These are phyloP conservation scores for Verticillium klebahnii DNA, from an alignment of 2,329 filamentous ascomycete species.

Conservation along the genomic window DNA sequence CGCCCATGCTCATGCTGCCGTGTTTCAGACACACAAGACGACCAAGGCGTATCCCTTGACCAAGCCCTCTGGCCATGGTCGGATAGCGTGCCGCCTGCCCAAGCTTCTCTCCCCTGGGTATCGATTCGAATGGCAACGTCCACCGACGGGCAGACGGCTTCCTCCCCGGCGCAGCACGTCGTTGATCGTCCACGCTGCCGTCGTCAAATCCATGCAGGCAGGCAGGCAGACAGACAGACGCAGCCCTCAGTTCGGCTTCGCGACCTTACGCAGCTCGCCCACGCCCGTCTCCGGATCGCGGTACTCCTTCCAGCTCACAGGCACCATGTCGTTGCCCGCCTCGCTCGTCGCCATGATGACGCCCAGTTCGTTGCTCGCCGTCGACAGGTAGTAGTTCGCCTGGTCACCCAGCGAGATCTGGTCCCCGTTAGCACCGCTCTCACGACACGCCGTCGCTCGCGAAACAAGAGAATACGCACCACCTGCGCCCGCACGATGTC, in stretches of 20 bases:
- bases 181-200: neutral
- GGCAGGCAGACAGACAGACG: neutral
- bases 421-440: constrained; percentile 7
- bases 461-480: constrained; percentile 40
- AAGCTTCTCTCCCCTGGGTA: neutral
- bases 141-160: neutral
- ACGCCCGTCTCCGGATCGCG: constrained; percentile 73
- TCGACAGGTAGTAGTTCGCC: constrained; percentile 91
- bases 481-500: constrained; percentile 87
- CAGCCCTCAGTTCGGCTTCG: constrained; percentile 71
- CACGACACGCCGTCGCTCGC: neutral
- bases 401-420: constrained; percentile 89
- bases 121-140: neutral
- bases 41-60: neutral
- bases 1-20: neutral
- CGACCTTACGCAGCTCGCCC: constrained; percentile 83
- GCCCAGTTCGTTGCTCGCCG: constrained; percentile 84
- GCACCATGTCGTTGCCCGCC: constrained; percentile 84
- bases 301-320: constrained; percentile 94
- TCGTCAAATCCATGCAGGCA: neutral
- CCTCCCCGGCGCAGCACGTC: neutral
- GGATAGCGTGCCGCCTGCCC: neutral
- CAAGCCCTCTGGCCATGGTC: neutral
- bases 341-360: constrained; percentile 92
- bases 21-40: neutral